phyloP scores from a whole-genome alignment of 805 yeast species.

The Geotrichum ghanense region DNA sequence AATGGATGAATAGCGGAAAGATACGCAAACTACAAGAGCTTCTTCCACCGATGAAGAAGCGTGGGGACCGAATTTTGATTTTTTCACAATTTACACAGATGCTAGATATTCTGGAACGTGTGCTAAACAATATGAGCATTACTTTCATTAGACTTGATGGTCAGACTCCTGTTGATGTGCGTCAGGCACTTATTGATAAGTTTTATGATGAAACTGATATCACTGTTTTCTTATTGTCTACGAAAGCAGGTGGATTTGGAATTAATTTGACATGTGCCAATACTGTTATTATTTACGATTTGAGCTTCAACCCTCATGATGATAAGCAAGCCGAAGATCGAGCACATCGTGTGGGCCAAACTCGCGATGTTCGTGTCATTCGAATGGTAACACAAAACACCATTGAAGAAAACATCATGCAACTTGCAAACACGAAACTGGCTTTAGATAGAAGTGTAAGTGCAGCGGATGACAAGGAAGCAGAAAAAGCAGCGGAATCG shows the following conservation, averaged over 20 bases:
- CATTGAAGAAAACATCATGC: conserved; percentile 81
- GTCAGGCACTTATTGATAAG: conserved; percentile 85
- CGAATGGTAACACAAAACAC: conserved; percentile 63
- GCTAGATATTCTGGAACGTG: conserved; percentile 74
- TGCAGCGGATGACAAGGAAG: conserved; percentile 24
- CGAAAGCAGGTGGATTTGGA: conserved; percentile 98
- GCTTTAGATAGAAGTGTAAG: conserved; percentile 56
- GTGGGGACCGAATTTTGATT: conserved; percentile 58
- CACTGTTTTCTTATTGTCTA: conserved; percentile 78
- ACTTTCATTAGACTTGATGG: conserved; percentile 86
- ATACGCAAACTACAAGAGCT: conserved; percentile 44
- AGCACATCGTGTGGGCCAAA: conserved; percentile 95
- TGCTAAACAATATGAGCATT: conserved; percentile 50
- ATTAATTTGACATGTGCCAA: conserved; percentile 94
- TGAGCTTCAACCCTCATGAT: conserved; percentile 95
- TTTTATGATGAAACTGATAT: conserved; percentile 73
- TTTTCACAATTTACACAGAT: conserved; percentile 92
- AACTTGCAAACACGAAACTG: conserved; percentile 79
- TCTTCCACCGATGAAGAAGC: conserved; percentile 42
- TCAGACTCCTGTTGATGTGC: conserved; percentile 80
- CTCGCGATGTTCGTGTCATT: conserved; percentile 67
- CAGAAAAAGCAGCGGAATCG: conserved; percentile 25
- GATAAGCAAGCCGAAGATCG: conserved; percentile 98
- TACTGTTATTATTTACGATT: conserved; percentile 82
- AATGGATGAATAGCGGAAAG: conserved; percentile 68